Evolutionary conservation across 805 yeast genomes (phyloP), one percentile per base, ranked within the genome.

Genomic region (Komagataella mondaviorum): DNA sequence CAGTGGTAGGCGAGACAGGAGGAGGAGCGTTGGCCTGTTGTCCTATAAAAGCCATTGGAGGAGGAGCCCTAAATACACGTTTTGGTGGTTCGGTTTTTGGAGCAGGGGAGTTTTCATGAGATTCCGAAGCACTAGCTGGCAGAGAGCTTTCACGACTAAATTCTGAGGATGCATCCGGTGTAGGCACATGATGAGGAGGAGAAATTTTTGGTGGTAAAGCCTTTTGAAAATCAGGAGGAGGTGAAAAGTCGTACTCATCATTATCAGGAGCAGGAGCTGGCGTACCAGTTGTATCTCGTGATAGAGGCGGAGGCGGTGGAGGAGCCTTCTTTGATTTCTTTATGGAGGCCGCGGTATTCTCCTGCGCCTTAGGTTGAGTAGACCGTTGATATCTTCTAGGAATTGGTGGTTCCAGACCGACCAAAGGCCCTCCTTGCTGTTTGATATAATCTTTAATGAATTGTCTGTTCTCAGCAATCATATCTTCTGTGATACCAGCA

Each of bases 401-500:
- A 50, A 87, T 70, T 14, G 95, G 95, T 4, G 95, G 95, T 61
- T 87, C 95, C 23, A 84, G 67, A 1, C 95, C 95, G 24, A 84
- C 84, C 65, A 91, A 69, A 36, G 93, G 83, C 20, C 90, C 85
- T 51, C 93, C 88, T 62, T 80, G 83, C 59, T 82, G 71, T 3
- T 79, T 69, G 53, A 88, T 85, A 60, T 85, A 88, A 51, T 81
- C 83, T 63, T 85, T 88, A 60, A 88, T 85, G 63, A 87, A 86
- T 54, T 85, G 86, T 53, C 89, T 72, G 61, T 88, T 86, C 51
- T 85, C 91, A 0, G 90, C 93, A 63, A 88, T 87, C 90, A 85
- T 83, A 57, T 87, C 95, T 60, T 88, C 95, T 1, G 87, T 66
- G 53, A 88, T 88, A 0, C 96, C 96, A 51, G 85, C 83, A 17